Base-by-base conservation (phyloP, 352 stramenopile species). In the Phytophthora sp. region DNA sequence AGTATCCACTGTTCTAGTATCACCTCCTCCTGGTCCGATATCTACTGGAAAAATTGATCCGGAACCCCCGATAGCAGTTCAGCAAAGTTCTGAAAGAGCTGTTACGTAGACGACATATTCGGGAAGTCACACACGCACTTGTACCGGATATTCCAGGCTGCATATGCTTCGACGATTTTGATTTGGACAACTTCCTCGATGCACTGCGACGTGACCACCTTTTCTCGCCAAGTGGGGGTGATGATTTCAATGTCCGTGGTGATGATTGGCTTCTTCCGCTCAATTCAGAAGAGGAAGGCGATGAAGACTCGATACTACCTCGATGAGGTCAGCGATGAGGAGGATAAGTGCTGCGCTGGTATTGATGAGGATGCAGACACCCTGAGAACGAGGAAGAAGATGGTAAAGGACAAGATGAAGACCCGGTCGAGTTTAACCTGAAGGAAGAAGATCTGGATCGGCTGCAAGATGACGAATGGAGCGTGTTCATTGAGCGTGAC, bases 161-260 rank as follows among this genome's bases (percentile, higher is more conserved):
- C 36, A 16, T 44, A 11, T n/a, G 13, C 18, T 16, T 44, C 1
- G 36, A 44, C n/a, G 36, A 44, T 7, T 44, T 44, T 44, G 36
- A 44, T 44, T 57, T 31, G 13, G 31, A 45, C 9, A 45, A 57
- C 33, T 46, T 57, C 18, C 27, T 57, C 8, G 49, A 46, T 45
- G 49, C 49, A 8, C 49, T 57, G 7, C 6, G 33, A 45, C 31
- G 49, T 13, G 49, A 46, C 49, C 31, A 26, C 5, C 16, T 7
- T 11, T 57, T 13, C 46, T 57, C 20, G 30, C 3, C 20, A 23
- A 20, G 4, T 46, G 49, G 31, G 16, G 4, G 30, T 45, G 49
- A 24, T 23, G 31, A 46, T 46, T 20, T 46, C 30, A 46, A 57
- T 23, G 24, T 57, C 23, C 31, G 49, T 2, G 16, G 18, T 3